Percentiles rank a stretch among this genome's conserved stretches.
Evolutionary conservation across 768 basidiomycete genomes (phyloP).

Genomic region (Vararia minispora): DNA sequence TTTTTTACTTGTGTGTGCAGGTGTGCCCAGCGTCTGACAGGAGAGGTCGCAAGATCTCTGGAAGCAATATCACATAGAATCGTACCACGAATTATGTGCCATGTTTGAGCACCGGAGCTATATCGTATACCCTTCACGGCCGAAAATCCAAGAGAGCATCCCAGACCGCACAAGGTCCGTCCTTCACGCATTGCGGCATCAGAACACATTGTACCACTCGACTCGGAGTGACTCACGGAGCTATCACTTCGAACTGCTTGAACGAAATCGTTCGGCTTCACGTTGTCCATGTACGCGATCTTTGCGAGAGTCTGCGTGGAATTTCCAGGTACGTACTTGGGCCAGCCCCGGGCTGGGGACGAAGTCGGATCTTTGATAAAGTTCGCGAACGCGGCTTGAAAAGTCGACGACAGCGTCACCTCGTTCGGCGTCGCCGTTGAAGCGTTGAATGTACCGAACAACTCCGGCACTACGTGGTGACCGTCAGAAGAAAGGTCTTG

Average conservation of each 20-base stretch:
- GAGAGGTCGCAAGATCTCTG: no score
- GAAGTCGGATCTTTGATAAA: constrained; percentile 3
- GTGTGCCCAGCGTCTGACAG: no score
- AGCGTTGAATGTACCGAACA: constrained; percentile 21
- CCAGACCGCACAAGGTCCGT: no score
- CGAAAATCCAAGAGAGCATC: no score
- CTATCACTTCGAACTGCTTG: neutral
- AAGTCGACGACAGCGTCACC: constrained; percentile 15
- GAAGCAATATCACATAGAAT: no score
- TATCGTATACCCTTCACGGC: no score
- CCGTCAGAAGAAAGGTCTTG: neutral
- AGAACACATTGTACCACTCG: no score
- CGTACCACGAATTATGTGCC: no score
- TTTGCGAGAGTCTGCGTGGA: neutral
- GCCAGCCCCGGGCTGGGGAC: constrained; percentile 4
- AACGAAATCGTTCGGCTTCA: neutral
- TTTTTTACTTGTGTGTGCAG: no score
- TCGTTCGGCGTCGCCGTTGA: constrained; percentile 16
- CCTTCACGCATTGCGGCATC: no score
- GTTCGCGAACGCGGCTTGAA: constrained; percentile 8
- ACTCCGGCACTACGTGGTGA: constrained; percentile 12
- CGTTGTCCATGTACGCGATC: constrained; percentile 3
- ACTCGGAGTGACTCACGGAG: no score
- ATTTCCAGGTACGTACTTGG: neutral
- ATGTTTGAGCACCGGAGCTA: no score